These are phyloP conservation scores for Lophiotrema nucula DNA, from an alignment of 495 filamentous ascomycete genomes.

Conservation along the genomic window DNA sequence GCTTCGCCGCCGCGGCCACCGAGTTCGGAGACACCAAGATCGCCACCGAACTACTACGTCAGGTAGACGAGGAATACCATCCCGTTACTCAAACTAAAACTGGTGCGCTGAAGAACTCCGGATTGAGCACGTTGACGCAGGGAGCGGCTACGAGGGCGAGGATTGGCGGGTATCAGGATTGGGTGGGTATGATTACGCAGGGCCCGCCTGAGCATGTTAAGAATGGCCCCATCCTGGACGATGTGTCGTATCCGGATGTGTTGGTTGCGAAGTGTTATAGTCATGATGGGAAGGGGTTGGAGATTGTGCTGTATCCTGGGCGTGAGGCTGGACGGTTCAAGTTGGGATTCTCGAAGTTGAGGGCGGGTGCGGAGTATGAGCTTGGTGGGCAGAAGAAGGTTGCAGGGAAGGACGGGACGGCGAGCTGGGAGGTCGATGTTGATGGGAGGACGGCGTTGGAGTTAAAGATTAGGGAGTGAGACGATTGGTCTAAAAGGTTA, in stretches of 20 bases:
- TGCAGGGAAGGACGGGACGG: not conserved
- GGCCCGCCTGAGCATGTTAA: no score
- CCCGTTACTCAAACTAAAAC: constrained; percentile 5
- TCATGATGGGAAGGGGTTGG: constrained; percentile 13
- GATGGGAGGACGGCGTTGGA: constrained; percentile 7
- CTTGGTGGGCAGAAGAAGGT: constrained; percentile 7
- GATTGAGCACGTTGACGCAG: not conserved
- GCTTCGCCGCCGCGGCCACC: constrained; percentile 10
- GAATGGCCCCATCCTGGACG: constrained; percentile 2
- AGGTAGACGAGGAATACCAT: constrained; percentile 10
- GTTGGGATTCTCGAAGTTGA: constrained; percentile 16
- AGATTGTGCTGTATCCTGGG: constrained; percentile 18
- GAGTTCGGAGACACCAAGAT: constrained; percentile 14
- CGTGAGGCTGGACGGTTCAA: constrained; percentile 3
- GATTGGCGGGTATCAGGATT: no score
- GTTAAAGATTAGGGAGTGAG: constrained; percentile 1
- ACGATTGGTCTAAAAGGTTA: no score
- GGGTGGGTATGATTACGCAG: no score
- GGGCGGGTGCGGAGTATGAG: constrained; percentile 3
- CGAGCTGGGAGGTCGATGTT: not conserved
- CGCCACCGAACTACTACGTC: not conserved
- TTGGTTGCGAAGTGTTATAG: constrained; percentile 13
- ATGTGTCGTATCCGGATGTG: constrained; percentile 8
- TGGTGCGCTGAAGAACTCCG: constrained; percentile 12
- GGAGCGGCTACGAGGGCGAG: not conserved